A percentile compares a stretch with the other conserved stretches of the same genome.
Evolutionary conservation across 441 rosid species (phyloP).

Genomic region (Adansonia gregorii): DNA sequence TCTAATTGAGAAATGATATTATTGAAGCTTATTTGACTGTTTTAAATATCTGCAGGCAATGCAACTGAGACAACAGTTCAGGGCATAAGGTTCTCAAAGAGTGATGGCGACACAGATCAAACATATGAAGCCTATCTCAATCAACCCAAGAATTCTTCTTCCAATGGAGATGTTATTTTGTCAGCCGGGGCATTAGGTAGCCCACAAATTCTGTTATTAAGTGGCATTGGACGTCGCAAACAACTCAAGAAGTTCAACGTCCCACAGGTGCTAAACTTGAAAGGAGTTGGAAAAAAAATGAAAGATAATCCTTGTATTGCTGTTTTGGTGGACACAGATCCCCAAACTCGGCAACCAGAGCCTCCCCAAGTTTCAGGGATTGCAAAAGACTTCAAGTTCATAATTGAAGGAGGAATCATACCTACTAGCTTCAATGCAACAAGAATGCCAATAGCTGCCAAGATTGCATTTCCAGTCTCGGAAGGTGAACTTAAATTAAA

Average conservation of each 20-base stretch:
- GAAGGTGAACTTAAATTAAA: slow-evolving; percentile 60
- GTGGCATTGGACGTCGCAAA: slow-evolving; percentile 67
- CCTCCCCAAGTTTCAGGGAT: slow-evolving; percentile 75
- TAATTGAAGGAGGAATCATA: slow-evolving; percentile 55
- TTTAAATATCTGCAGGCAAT: slow-evolving; percentile 37
- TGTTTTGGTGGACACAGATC: slow-evolving; percentile 45
- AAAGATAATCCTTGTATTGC: slow-evolving; percentile 66
- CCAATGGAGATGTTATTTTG: slow-evolving; percentile 59
- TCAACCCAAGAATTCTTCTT: slow-evolving; percentile 37
- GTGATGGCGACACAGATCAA: slow-evolving; percentile 47
- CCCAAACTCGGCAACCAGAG: slow-evolving; percentile 53
- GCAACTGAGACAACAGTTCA: slow-evolving; percentile 41
- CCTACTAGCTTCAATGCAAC: slow-evolving; percentile 56
- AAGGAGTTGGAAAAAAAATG: slow-evolving; percentile 56
- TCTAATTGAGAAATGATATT: neutral
- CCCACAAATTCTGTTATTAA: slow-evolving; percentile 69
- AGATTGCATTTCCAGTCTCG: slow-evolving; percentile 69
- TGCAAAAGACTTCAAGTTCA: slow-evolving; percentile 54
- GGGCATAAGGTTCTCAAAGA: slow-evolving; percentile 61
- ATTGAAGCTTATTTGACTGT: slow-evolving; percentile 13
- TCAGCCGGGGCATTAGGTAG: slow-evolving; percentile 82
- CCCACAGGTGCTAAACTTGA: slow-evolving; percentile 41
- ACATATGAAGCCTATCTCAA: slow-evolving; percentile 57
- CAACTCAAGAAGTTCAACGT: slow-evolving; percentile 54
- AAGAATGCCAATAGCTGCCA: slow-evolving; percentile 60